These are phyloP conservation scores for Thermothelomyces thermophilus DNA, from an alignment of 2,329 filamentous ascomycete species.

Conservation along the genomic window DNA sequence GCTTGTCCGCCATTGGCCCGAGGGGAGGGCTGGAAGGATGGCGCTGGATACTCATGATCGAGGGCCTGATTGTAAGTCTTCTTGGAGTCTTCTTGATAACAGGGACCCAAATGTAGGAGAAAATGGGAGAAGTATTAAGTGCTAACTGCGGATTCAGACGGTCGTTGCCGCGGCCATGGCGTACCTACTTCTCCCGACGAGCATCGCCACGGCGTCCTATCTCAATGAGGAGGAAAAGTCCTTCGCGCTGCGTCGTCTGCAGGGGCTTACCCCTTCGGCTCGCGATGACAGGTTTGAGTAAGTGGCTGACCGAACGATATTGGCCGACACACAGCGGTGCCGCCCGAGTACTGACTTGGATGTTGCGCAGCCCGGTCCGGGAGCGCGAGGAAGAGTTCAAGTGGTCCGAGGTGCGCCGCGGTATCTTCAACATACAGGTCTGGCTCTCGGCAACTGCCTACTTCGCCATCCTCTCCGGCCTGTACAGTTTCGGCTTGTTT, in stretches of 20 bases:
- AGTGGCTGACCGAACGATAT: background rate
- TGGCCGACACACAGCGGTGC: background rate
- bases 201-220: background rate
- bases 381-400: constrained; percentile 51
- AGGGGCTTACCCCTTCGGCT: background rate
- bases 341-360: background rate
- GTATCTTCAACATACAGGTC: constrained; percentile 42
- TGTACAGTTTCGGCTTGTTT: constrained; percentile 6
- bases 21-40: constrained; percentile 54
- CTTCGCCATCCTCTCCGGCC: constrained; percentile 40
- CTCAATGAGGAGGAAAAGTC: constrained; percentile 1
- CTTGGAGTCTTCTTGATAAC: background rate
- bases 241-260: background rate
- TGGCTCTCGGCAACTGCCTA: constrained; percentile 32
- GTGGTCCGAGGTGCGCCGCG: constrained; percentile 58
- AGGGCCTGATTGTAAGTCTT: constrained; percentile 27
- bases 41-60: constrained; percentile 63
- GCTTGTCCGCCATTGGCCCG: constrained; percentile 12
- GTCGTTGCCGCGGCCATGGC: background rate
- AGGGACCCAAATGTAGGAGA: too few species aligned
- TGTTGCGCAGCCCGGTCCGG: background rate
- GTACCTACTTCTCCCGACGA: constrained; percentile 3
- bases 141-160: background rate
- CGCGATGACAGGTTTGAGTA: background rate
- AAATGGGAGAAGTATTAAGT: too few species aligned